Evolutionary conservation across 257 asterid genomes (phyloP).

Genomic region (Jasminum sambac): DNA sequence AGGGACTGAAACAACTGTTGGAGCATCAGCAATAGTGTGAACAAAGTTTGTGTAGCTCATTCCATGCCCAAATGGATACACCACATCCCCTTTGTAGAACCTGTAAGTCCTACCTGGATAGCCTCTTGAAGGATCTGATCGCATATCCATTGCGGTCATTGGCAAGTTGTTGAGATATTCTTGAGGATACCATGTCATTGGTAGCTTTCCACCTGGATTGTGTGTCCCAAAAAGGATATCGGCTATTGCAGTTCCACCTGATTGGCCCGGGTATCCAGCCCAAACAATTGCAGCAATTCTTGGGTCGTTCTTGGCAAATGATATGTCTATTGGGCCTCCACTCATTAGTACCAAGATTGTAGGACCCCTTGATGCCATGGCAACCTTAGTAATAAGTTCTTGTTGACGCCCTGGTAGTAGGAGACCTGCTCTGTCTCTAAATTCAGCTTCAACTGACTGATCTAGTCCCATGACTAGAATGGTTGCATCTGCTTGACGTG

Average conservation of each 20-base stretch:
- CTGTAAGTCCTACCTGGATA: conserved; percentile 79
- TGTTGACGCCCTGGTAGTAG: conserved; percentile 68
- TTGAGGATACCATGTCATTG: conserved; percentile 93
- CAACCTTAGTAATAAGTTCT: conserved; percentile 63
- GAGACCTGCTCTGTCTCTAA: conserved; percentile 60
- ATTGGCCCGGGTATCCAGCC: conserved; percentile 90
- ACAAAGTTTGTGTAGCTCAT: conserved; percentile 70
- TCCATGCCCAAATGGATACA: conserved; percentile 81
- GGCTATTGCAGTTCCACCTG: conserved; percentile 82
- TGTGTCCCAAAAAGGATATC: conserved; percentile 72
- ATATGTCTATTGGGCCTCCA: conserved; percentile 82
- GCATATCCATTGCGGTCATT: conserved; percentile 79
- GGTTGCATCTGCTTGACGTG: conserved; percentile 65
- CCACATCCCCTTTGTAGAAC: conserved; percentile 69
- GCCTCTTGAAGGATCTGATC: conserved; percentile 52
- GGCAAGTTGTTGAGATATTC: conserved; percentile 61
- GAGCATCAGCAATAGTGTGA: conserved; percentile 55
- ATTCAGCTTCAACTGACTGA: conserved; percentile 75
- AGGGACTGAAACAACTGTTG: conserved; percentile 45
- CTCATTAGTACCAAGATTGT: conserved; percentile 60
- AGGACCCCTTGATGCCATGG: conserved; percentile 71
- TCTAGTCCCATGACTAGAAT: conserved; percentile 74
- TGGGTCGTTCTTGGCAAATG: conserved; percentile 66
- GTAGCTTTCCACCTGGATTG: conserved; percentile 94
- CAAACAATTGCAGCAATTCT: conserved; percentile 61